These are phyloP conservation scores for Alopecurus myosuroides DNA, from an alignment of 176 grass and related monocot species.

Conservation along the genomic window DNA sequence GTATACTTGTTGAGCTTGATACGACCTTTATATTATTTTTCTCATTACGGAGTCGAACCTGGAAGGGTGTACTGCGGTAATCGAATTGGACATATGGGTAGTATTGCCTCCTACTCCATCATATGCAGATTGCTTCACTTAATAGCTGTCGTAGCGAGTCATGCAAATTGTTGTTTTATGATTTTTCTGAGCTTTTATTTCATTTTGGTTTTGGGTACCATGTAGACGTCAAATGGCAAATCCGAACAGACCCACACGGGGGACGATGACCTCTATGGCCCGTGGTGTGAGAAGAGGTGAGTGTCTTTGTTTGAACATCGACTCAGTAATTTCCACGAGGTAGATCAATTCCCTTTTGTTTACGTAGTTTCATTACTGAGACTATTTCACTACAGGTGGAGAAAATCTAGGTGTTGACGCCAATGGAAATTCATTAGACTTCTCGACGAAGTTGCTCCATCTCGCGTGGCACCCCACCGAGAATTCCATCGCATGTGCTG, in stretches of 20 bases:
- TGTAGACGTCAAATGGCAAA: slow-evolving; percentile 71
- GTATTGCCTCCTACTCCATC: neutral
- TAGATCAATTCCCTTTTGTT: neutral
- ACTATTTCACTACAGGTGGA: slow-evolving; percentile 47
- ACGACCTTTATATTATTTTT: neutral
- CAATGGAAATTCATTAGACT: slow-evolving; percentile 83
- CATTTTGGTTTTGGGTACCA: slow-evolving; percentile 14
- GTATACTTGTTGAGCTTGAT: slow-evolving; percentile 39
- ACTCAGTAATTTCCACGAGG: neutral
- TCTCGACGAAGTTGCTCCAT: slow-evolving; percentile 82
- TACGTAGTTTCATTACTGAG: neutral
- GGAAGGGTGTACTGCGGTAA: neutral
- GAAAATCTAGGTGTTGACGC: slow-evolving; percentile 65
- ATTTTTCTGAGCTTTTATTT: slow-evolving; percentile 1
- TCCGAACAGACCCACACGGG: slow-evolving; percentile 46
- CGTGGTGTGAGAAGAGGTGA: slow-evolving; percentile 69
- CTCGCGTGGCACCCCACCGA: slow-evolving; percentile 84
- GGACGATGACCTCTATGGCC: slow-evolving; percentile 51
- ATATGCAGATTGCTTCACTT: neutral
- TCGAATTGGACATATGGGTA: neutral
- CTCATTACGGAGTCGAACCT: neutral
- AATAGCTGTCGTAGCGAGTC: neutral
- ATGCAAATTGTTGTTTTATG: slow-evolving; percentile 28
- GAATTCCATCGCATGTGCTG: slow-evolving; percentile 93
- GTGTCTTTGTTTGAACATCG: neutral